Conservation (phyloP, 1,284 basidiomycete species). For the Clitocybe nebularis region DNA sequence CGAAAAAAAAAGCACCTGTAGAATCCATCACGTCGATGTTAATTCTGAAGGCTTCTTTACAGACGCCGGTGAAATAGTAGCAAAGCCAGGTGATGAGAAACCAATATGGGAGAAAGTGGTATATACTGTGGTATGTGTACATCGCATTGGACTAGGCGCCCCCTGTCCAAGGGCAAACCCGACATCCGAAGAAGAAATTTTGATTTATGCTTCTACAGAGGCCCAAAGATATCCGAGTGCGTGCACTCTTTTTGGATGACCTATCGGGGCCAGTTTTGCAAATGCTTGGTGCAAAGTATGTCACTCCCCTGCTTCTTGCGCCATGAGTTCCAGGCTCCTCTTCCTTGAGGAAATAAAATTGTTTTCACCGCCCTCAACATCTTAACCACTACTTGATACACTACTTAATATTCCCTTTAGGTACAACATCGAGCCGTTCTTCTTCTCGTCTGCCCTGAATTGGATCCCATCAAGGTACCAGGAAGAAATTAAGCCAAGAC, state of each 20-base stretch:
- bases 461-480: conserved; percentile 49
- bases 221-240: conserved; percentile 30
- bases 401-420: conserved; percentile 20
- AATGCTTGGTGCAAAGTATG: conserved; percentile 43
- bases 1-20: conserved; percentile 20
- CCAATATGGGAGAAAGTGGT: conserved; percentile 33
- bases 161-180: too few species aligned
- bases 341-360: background rate
- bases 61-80: conserved; percentile 19
- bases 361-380: background rate
- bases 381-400: background rate
- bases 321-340: background rate
- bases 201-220: conserved; percentile 22
- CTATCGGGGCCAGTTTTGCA: conserved; percentile 40
- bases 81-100: conserved; percentile 19
- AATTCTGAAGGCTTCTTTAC: conserved; percentile 30
- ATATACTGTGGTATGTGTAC: conserved; percentile 28
- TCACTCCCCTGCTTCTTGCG: background rate
- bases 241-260: conserved; percentile 40
- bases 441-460: conserved; percentile 45
- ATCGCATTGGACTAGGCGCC: too few species aligned
- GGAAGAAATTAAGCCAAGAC: conserved; percentile 29
- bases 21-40: conserved; percentile 34
- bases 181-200: too few species aligned
- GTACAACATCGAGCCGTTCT: conserved; percentile 49